Percentiles rank a stretch among this genome's conserved stretches.
phyloP scores from a whole-genome alignment of 1,139 yeast species.

The Trichomonascaceae sp. region DNA sequence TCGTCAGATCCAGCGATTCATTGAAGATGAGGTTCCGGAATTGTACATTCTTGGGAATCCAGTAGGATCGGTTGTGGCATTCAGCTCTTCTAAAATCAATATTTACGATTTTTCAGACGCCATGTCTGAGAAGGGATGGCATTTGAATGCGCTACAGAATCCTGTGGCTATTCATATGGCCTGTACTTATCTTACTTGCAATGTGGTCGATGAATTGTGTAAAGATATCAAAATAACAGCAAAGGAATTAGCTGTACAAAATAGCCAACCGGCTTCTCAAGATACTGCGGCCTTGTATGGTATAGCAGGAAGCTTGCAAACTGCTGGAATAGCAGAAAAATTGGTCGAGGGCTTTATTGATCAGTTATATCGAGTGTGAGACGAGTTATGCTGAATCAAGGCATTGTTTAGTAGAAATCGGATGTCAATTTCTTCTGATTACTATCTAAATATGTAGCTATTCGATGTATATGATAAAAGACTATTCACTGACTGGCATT shows the following conservation, averaged over 20 bases:
- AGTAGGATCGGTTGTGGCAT: constrained; percentile 70
- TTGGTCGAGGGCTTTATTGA: constrained; percentile 77
- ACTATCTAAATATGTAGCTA: background rate
- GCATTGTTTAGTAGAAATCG: background rate
- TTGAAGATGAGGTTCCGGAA: constrained; percentile 44
- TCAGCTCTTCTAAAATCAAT: constrained; percentile 52
- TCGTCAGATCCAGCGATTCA: constrained; percentile 46
- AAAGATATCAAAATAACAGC: constrained; percentile 48
- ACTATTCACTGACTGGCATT: background rate
- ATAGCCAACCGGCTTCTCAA: constrained; percentile 28
- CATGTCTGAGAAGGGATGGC: constrained; percentile 76
- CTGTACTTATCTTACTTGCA: constrained; percentile 63
- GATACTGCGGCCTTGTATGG: constrained; percentile 87
- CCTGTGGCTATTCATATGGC: constrained; percentile 94
- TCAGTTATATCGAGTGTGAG: constrained; percentile 52
- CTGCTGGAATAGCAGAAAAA: constrained; percentile 79
- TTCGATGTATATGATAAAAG: background rate
- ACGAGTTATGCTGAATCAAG: background rate
- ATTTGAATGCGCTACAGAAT: constrained; percentile 72
- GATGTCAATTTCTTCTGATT: background rate
- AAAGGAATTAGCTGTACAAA: constrained; percentile 35
- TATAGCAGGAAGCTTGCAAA: constrained; percentile 83
- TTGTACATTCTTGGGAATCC: constrained; percentile 81
- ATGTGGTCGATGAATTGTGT: constrained; percentile 57
- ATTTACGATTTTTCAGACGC: constrained; percentile 73